These are phyloP conservation scores for Eucalyptus cloeziana DNA, from an alignment of 345 rosid genomes.

Conservation along the genomic window DNA sequence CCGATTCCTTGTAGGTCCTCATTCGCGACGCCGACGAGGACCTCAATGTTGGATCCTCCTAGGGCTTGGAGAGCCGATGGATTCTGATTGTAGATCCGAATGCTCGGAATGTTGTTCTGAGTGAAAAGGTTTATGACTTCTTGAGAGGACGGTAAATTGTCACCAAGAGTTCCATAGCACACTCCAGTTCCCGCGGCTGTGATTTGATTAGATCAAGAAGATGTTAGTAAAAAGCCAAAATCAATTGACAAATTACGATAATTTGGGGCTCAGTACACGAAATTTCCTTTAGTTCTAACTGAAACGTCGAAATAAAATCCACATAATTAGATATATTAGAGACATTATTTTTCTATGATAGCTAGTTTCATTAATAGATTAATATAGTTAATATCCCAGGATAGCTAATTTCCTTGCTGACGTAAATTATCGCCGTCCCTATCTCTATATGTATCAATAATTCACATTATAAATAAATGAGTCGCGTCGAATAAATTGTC, in stretches of 20 bases:
- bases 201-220: neutral
- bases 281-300: neutral
- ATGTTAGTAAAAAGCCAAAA: neutral
- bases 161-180: slow-evolving; percentile 49
- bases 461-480: neutral
- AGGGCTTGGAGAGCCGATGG: slow-evolving; percentile 26
- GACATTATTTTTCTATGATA: neutral
- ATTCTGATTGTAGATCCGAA: slow-evolving; percentile 30
- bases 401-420: neutral
- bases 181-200: slow-evolving; percentile 47
- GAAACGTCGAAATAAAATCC: neutral
- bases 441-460: neutral
- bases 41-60: slow-evolving; percentile 34
- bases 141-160: slow-evolving; percentile 29
- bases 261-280: neutral
- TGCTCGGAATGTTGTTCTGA: slow-evolving; percentile 26
- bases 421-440: neutral
- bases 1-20: slow-evolving; percentile 10
- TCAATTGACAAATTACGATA: neutral
- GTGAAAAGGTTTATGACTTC: slow-evolving; percentile 36
- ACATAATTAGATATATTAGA: neutral
- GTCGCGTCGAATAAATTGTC: neutral
- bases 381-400: neutral
- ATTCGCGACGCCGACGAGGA: slow-evolving; percentile 34
- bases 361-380: neutral